phyloP scores from a whole-genome alignment of 2,329 filamentous ascomycete species.

The Fusarium sp. region DNA sequence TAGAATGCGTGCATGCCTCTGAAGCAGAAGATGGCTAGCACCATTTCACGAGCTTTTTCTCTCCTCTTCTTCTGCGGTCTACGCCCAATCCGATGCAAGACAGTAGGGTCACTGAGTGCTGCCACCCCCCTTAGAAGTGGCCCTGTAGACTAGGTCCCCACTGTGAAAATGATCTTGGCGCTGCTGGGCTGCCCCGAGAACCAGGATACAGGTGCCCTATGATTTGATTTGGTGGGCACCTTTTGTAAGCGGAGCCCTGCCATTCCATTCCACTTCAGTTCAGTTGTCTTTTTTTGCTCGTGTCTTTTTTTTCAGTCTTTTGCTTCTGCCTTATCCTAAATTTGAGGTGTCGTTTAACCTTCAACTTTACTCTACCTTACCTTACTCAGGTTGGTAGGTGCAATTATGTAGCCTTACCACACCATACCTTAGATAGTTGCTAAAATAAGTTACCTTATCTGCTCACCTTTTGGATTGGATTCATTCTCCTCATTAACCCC shows the following conservation, averaged over 20 bases:
- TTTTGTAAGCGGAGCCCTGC: slow-evolving; percentile 7
- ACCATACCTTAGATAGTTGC: slow-evolving; percentile 14
- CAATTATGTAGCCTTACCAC: slow-evolving; percentile 6
- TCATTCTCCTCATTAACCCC: slow-evolving; percentile 37
- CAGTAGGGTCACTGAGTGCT: slow-evolving; percentile 2
- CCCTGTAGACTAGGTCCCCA: slow-evolving; percentile 23
- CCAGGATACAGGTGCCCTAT: slow-evolving; percentile 44
- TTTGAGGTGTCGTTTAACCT: slow-evolving; percentile 16
- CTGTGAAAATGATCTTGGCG: slow-evolving; percentile 40
- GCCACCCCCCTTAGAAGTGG: slow-evolving; percentile 16
- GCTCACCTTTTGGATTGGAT: neutral
- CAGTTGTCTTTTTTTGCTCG: neutral
- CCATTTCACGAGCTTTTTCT: slow-evolving; percentile 29
- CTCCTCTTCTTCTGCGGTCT: neutral
- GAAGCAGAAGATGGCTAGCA: neutral
- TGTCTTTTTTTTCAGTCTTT: slow-evolving; percentile 11
- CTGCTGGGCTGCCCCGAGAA: slow-evolving; percentile 44
- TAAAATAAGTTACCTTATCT: slow-evolving; percentile 19
- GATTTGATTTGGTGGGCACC: neutral
- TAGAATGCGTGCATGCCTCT: slow-evolving; percentile 9
- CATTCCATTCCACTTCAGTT: slow-evolving; percentile 25
- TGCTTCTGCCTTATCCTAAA: neutral
- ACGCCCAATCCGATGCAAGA: slow-evolving; percentile 3
- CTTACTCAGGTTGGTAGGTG: slow-evolving; percentile 18
- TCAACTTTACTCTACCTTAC: slow-evolving; percentile 13